A percentile compares a stretch with the other conserved stretches of the same genome.
phyloP scores from a whole-genome alignment of 2,329 filamentous ascomycete genomes.

The Colletotrichum musae region DNA sequence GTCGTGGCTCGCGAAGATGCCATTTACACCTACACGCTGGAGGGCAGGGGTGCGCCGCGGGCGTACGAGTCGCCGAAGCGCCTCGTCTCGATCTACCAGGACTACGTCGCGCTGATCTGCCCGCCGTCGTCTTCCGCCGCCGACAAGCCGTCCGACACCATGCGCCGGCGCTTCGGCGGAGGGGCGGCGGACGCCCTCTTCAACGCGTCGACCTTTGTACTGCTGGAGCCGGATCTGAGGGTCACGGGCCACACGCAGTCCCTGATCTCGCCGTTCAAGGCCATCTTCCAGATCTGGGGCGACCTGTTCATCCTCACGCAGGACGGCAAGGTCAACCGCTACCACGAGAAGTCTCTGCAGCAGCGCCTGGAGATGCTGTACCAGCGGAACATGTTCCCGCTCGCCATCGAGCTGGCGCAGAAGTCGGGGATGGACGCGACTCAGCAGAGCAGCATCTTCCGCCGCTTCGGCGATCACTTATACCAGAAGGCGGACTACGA shows the following conservation, averaged over 20 bases:
- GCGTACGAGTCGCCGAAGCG: constrained; percentile 94
- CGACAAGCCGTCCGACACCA: constrained; percentile 69
- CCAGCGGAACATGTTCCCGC: constrained; percentile 90
- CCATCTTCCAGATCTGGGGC: constrained; percentile 89
- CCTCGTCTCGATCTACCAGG: constrained; percentile 81
- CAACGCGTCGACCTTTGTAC: constrained; percentile 87
- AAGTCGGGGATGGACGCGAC: constrained; percentile 84
- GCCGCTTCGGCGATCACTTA: constrained; percentile 92
- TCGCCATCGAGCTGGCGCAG: constrained; percentile 93
- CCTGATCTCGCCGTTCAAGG: constrained; percentile 83
- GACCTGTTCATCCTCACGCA: constrained; percentile 91
- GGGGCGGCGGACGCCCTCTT: constrained; percentile 81
- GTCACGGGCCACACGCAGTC: constrained; percentile 93
- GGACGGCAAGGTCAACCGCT: constrained; percentile 92
- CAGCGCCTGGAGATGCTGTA: constrained; percentile 95
- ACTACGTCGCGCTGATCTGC: constrained; percentile 90
- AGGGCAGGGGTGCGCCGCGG: constrained; percentile 88
- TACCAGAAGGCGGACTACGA: constrained; percentile 98
- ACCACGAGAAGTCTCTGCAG: constrained; percentile 90
- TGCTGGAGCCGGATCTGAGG: constrained; percentile 92
- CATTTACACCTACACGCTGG: constrained; percentile 90
- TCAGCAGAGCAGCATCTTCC: constrained; percentile 92
- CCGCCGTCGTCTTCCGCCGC: constrained; percentile 73
- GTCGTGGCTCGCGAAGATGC: constrained; percentile 96
- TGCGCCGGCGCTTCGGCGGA: constrained; percentile 81